Evolutionary conservation across 1,284 basidiomycete genomes (phyloP).

Genomic region (Ustilago loliicola): DNA sequence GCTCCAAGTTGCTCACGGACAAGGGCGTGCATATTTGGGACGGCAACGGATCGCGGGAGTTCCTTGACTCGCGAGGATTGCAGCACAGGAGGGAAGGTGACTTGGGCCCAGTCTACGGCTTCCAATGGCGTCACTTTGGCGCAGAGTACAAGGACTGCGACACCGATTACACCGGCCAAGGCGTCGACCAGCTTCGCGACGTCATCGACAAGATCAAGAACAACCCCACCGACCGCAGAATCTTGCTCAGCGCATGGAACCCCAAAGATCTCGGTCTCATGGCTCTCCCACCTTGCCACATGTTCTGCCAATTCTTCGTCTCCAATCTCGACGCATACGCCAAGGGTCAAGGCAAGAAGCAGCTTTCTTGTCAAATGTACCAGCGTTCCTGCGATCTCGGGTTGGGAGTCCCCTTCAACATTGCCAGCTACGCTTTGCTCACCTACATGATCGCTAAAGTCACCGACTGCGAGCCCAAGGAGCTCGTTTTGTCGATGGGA

Average conservation of each 20-base stretch:
- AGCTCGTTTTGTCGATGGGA: conserved; percentile 90
- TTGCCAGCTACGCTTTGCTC: conserved; percentile 94
- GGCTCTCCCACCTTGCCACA: conserved; percentile 98
- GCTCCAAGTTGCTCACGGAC: conserved; percentile 81
- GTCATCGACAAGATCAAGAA: conserved; percentile 92
- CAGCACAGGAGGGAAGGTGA: conserved; percentile 89
- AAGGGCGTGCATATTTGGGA: conserved; percentile 97
- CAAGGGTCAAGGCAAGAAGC: conserved; percentile 55
- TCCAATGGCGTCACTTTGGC: conserved; percentile 99
- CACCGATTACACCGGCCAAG: conserved; percentile 82
- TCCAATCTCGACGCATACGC: conserved; percentile 71
- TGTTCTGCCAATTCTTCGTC: conserved; percentile 99
- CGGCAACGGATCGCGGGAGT: conserved; percentile 90
- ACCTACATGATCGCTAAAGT: conserved; percentile 96
- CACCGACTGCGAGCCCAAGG: conserved; percentile 86
- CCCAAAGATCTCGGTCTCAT: conserved; percentile 91
- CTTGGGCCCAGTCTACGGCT: conserved; percentile 96
- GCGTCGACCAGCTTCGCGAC: conserved; percentile 91
- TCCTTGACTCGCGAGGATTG: conserved; percentile 86
- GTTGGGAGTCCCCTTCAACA: conserved; percentile 94
- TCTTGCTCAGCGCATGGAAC: conserved; percentile 97
- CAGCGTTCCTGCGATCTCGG: conserved; percentile 97
- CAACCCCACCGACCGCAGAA: conserved; percentile 94
- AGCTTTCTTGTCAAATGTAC: conserved; percentile 92
- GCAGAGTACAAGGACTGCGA: conserved; percentile 88